Base-by-base conservation (phyloP, 345 rosid species). In the Toxicodendron radicans region DNA sequence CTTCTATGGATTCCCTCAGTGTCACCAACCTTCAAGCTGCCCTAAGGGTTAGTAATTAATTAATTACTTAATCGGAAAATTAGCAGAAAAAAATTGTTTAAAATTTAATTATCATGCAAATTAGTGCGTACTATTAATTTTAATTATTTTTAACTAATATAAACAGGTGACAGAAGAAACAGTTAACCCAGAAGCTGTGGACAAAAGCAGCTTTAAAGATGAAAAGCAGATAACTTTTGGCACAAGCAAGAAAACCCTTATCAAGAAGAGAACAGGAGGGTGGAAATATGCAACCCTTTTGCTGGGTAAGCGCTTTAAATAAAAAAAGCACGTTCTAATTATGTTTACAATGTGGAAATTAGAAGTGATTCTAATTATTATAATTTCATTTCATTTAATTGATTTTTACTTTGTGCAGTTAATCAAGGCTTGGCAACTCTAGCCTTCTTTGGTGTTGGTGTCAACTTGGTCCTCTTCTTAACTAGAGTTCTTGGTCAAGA, bases 381-480 rank as follows among this genome's bases (percentile, higher is more conserved):
- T 9, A 45, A 45, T 18, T 68, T 68, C 5, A 24, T 49, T 67
- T 23, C 2, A 33, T 52, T 18, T 33, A 32, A 48, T 20, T 24
- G 53, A 0, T 62, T 21, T 10, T 51, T 11, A 33, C 53, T 18
- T 69, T 58, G 17, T 62, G 70, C 86, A 90, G 95, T 75, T 61
- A 95, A 95, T 81, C 97, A 95, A 82, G 94, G 92, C 32, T 74
- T 95, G 58, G 96, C 95, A 8, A 90, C 99, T 0, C 78, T 95
- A 60, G 98, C 99, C 14, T 95, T 95, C 88, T 90, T 92, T 46
- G 99, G 99, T 12, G 99, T 93, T 12, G 96, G 92, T 4, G 99
- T 92, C 45, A 95, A 92, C 77, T 57, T 95, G 79, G 99, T 95
- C 3, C 23, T 95, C 72, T 92, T 95, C 80, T 75, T 91, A 43